These are phyloP conservation scores for Helicostylum pulchrum DNA, from an alignment of 192 early-diverging fungal species.

Conservation along the genomic window DNA sequence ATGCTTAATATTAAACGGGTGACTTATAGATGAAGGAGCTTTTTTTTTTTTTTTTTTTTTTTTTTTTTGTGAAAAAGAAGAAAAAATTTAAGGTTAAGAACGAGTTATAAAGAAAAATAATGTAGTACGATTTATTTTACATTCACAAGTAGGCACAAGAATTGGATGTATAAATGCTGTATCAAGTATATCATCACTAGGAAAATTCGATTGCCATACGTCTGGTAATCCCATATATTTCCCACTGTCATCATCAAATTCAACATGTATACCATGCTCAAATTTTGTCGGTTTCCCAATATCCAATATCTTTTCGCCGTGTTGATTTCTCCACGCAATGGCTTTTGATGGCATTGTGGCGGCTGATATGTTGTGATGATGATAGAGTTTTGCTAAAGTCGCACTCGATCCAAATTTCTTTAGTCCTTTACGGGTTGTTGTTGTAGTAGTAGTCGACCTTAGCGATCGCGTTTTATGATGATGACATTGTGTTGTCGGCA, in stretches of 20 bases:
- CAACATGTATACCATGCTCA: conserved; percentile 58
- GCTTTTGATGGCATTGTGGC: conserved; percentile 6
- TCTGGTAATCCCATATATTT: conserved; percentile 56
- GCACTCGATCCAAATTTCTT: conserved; percentile 1
- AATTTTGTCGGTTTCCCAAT: conserved; percentile 54
- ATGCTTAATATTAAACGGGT: conserved; percentile 50
- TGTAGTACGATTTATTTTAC: not conserved
- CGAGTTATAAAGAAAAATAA: conserved; percentile 2
- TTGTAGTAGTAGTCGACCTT: too few relatives aligned
- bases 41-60: too few relatives aligned
- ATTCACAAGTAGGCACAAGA: conserved; percentile 40
- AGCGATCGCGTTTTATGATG: too few relatives aligned
- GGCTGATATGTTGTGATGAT: conserved; percentile 8
- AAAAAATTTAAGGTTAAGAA: not conserved
- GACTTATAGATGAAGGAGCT: conserved; percentile 36
- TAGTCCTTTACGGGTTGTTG: not conserved
- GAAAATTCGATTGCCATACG: conserved; percentile 49
- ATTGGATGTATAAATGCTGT: conserved; percentile 51
- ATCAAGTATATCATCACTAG: conserved; percentile 51
- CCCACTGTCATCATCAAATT: conserved; percentile 44
- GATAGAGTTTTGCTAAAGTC: conserved; percentile 2
- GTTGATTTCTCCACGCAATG: conserved; percentile 7
- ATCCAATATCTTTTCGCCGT: conserved; percentile 42
- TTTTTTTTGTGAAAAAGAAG: too few relatives aligned
- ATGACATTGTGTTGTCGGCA: too few relatives aligned